Conservation (phyloP, 768 basidiomycete genomes). For the Tephrocybe rancida region DNA sequence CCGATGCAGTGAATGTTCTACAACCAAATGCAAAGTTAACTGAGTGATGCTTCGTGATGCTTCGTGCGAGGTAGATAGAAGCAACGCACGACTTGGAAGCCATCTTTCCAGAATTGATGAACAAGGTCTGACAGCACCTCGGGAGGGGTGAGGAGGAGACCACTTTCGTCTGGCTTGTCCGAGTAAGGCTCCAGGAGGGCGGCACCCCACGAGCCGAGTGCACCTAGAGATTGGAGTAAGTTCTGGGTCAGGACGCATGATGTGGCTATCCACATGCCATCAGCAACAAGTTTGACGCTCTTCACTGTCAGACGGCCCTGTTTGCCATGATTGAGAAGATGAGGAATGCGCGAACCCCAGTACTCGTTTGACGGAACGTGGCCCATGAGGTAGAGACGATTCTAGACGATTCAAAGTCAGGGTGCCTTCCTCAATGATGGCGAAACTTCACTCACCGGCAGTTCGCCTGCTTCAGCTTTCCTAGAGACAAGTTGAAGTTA, state of each 20-base stretch:
- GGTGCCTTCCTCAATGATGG: background rate
- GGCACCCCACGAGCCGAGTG: constrained; percentile 91
- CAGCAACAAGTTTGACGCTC: constrained; percentile 74
- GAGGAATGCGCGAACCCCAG: constrained; percentile 67
- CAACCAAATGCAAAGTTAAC: background rate
- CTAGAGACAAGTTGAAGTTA: constrained; percentile 40
- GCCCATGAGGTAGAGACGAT: constrained; percentile 67
- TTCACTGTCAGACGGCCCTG: constrained; percentile 57
- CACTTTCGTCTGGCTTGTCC: constrained; percentile 71
- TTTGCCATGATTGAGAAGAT: constrained; percentile 59
- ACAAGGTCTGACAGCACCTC: constrained; percentile 57
- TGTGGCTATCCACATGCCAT: constrained; percentile 54
- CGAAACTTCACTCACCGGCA: constrained; percentile 58
- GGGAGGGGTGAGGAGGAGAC: constrained; percentile 65
- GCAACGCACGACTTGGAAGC: constrained; percentile 80
- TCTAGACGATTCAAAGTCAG: constrained; percentile 32
- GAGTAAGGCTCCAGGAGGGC: constrained; percentile 85
- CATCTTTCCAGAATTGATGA: constrained; percentile 65
- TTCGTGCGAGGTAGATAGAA: background rate
- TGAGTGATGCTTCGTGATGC: background rate
- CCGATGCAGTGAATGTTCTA: constrained; percentile 91
- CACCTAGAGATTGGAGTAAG: constrained; percentile 48
- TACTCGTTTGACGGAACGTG: constrained; percentile 53
- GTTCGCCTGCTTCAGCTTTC: constrained; percentile 62
- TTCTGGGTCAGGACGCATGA: background rate